Conservation (phyloP, 2,329 filamentous ascomycete genomes). For the Parascedosporium putredinis region DNA sequence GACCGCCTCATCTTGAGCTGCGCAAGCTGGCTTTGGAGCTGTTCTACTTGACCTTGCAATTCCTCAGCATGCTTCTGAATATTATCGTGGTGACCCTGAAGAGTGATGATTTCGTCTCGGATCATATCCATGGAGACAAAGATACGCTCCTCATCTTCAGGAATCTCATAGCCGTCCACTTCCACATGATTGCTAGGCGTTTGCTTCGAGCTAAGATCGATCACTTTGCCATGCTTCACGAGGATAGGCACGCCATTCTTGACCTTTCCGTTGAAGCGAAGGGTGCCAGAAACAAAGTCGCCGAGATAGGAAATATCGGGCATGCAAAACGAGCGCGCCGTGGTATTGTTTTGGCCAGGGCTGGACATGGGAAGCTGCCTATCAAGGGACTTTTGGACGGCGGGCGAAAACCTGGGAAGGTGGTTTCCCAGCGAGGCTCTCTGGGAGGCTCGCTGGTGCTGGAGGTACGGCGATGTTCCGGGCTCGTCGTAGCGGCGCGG, state of each 20-base stretch:
- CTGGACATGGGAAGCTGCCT: slow-evolving; percentile 16
- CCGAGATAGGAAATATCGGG: slow-evolving; percentile 44
- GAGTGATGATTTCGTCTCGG: slow-evolving; percentile 43
- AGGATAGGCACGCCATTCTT: slow-evolving; percentile 45
- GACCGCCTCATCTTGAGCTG: slow-evolving; percentile 30
- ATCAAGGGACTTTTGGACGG: background rate
- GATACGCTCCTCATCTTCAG: slow-evolving; percentile 45
- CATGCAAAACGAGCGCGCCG: slow-evolving; percentile 42
- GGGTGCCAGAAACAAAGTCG: slow-evolving; percentile 45
- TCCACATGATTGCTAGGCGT: slow-evolving; percentile 32
- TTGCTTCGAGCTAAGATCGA: slow-evolving; percentile 27
- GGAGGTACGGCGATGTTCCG: background rate
- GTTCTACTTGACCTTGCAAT: slow-evolving; percentile 40
- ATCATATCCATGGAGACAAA: slow-evolving; percentile 54
- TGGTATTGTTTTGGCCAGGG: slow-evolving; percentile 26
- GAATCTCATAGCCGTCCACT: slow-evolving; percentile 38
- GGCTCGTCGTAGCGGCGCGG: slow-evolving; percentile 2
- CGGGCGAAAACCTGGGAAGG: background rate
- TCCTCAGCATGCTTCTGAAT: slow-evolving; percentile 43
- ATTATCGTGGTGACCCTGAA: slow-evolving; percentile 46
- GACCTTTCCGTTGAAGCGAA: slow-evolving; percentile 38
- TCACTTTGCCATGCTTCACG: slow-evolving; percentile 41
- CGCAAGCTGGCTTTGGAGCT: slow-evolving; percentile 37
- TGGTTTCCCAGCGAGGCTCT: background rate
- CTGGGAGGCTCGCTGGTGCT: background rate